These are phyloP conservation scores for Capsella rubella DNA, from an alignment of 441 rosid genomes.

Conservation along the genomic window DNA sequence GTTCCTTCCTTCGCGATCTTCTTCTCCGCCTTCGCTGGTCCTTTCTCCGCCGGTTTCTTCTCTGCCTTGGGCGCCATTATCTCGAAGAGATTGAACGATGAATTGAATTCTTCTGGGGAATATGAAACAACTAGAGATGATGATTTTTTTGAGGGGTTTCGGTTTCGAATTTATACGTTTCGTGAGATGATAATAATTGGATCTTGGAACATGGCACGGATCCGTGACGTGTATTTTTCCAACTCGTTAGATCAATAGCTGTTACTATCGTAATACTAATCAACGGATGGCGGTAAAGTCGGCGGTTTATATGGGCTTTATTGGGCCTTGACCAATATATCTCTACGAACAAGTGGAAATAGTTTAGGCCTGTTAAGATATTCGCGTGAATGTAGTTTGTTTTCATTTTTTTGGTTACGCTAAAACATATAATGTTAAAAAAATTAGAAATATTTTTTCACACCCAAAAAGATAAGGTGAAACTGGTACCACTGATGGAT, in stretches of 20 bases:
- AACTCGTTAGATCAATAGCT: neutral
- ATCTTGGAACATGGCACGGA: neutral
- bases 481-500: conserved; percentile 23
- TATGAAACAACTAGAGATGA: neutral
- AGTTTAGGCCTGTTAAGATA: neutral
- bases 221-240: neutral
- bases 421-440: neutral
- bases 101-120: neutral
- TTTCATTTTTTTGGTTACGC: neutral
- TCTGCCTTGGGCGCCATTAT: conserved; percentile 44
- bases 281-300: neutral
- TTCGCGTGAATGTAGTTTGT: neutral
- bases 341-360: neutral
- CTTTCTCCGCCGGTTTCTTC: conserved; percentile 54
- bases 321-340: conserved; percentile 4
- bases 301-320: conserved; percentile 1
- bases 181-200: conserved; percentile 7
- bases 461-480: conserved; percentile 5
- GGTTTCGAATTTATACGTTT: conserved; percentile 6
- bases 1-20: conserved; percentile 57
- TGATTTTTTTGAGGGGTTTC: conserved; percentile 4
- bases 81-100: neutral
- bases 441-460: neutral
- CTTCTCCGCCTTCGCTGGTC: conserved; percentile 57
- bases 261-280: neutral